Evolutionary conservation across 73 alveolate species (phyloP).

Genomic region (Paramecium pentaurelia): DNA sequence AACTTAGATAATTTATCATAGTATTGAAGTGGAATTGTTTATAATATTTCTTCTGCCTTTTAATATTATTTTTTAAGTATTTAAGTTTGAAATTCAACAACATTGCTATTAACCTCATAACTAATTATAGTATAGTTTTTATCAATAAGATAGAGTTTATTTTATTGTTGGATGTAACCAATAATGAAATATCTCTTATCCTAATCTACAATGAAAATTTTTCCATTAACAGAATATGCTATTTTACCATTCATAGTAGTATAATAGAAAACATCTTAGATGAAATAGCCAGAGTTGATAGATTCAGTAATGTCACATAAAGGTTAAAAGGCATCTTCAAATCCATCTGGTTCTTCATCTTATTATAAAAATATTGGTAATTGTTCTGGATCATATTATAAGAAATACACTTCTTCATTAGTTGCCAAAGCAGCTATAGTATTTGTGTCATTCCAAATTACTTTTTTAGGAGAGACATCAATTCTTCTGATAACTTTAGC

Average conservation of each 20-base stretch:
- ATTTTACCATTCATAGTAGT: constrained; percentile 82
- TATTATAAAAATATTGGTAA: constrained; percentile 60
- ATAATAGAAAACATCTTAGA: constrained; percentile 81
- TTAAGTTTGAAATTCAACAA: constrained; percentile 69
- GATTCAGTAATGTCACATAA: constrained; percentile 83
- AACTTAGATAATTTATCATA: constrained; percentile 81
- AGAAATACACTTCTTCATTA: constrained; percentile 89
- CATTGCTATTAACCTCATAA: constrained; percentile 62
- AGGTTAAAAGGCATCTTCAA: constrained; percentile 92
- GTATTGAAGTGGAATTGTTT: constrained; percentile 69
- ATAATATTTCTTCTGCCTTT: constrained; percentile 65
- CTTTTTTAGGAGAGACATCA: constrained; percentile 90
- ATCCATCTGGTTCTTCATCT: constrained; percentile 84
- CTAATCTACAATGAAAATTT: constrained; percentile 66
- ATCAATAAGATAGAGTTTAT: constrained; percentile 82
- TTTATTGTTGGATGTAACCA: constrained; percentile 76
- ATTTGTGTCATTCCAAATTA: constrained; percentile 89
- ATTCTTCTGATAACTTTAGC: constrained; percentile 86
- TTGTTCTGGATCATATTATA: constrained; percentile 79
- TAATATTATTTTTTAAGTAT: constrained; percentile 58
- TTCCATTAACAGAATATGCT: constrained; percentile 85
- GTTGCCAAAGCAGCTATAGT: constrained; percentile 74
- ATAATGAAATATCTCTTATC: constrained; percentile 60
- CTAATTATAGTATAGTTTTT: constrained; percentile 69
- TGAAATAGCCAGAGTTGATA: constrained; percentile 82